These are phyloP conservation scores for Neopestalotiopsis sp. DNA, from an alignment of 2,329 filamentous ascomycete genomes.

Conservation along the genomic window DNA sequence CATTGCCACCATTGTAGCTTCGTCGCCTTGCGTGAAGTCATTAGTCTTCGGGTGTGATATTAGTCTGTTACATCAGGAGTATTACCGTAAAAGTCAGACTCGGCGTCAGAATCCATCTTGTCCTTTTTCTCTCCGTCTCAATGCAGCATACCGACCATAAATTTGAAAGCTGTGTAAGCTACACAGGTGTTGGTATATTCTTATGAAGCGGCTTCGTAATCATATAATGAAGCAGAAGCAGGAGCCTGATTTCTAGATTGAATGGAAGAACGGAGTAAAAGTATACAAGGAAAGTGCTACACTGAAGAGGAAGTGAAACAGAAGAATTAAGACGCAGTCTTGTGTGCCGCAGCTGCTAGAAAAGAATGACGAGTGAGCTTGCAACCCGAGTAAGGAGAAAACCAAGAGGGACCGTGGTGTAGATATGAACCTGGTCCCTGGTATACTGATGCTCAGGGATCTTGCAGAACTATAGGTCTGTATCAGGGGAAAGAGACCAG, in stretches of 20 bases:
- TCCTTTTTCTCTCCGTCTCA: neutral
- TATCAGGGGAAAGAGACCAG: neutral
- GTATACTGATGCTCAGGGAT: neutral
- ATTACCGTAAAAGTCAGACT: conserved; percentile 64
- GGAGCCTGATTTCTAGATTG: too few relatives aligned
- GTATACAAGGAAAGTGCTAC: neutral
- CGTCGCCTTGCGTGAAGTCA: conserved; percentile 54
- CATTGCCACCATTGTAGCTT: conserved; percentile 52
- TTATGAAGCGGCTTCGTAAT: neutral
- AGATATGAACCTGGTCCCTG: neutral
- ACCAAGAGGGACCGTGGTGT: neutral
- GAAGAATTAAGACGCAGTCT: neutral
- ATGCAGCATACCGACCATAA: neutral
- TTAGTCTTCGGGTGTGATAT: neutral
- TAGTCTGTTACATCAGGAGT: neutral
- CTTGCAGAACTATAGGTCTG: neutral
- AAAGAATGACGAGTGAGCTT: neutral
- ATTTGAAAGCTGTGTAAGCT: neutral
- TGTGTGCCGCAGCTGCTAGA: neutral
- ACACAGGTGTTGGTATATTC: neutral
- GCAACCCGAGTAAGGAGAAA: neutral
- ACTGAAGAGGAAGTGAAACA: neutral
- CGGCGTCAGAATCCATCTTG: conserved; percentile 48
- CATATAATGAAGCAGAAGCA: too few relatives aligned
- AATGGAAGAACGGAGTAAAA: neutral